Evolutionary conservation across 1,284 basidiomycete genomes (phyloP).

Genomic region (Fomitopsis schrenkii): DNA sequence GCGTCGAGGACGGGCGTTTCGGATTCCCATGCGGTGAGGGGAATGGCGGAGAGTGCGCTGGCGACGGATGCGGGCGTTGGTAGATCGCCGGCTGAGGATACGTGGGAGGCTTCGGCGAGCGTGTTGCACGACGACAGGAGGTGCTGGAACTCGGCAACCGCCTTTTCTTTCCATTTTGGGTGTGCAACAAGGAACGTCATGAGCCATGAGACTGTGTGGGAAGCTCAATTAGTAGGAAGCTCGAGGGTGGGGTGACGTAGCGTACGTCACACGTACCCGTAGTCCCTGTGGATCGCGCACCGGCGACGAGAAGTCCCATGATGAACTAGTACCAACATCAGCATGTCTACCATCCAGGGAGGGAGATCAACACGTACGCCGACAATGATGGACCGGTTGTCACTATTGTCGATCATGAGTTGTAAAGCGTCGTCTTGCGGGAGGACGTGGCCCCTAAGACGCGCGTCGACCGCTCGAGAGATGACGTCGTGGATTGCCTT

Average conservation of each 20-base stretch:
- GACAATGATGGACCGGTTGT: slow-evolving; percentile 61
- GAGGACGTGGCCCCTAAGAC: slow-evolving; percentile 49
- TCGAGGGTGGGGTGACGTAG: too few relatives aligned
- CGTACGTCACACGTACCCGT: slow-evolving; percentile 38
- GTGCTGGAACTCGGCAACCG: slow-evolving; percentile 52
- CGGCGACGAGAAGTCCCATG: slow-evolving; percentile 72
- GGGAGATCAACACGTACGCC: slow-evolving; percentile 45
- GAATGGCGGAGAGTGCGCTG: slow-evolving; percentile 49
- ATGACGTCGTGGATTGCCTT: slow-evolving; percentile 71
- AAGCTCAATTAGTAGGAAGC: background rate
- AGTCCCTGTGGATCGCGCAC: slow-evolving; percentile 70
- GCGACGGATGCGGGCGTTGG: slow-evolving; percentile 45
- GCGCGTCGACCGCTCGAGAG: slow-evolving; percentile 46
- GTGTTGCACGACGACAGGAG: slow-evolving; percentile 25
- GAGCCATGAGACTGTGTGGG: slow-evolving; percentile 59
- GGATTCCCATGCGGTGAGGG: slow-evolving; percentile 65
- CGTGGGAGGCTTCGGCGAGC: background rate
- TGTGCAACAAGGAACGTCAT: slow-evolving; percentile 64
- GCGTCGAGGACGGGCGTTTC: slow-evolving; percentile 65
- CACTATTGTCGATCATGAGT: slow-evolving; percentile 62
- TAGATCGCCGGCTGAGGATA: slow-evolving; percentile 5
- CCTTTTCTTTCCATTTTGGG: slow-evolving; percentile 55
- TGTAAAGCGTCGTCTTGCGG: slow-evolving; percentile 61
- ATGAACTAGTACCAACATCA: slow-evolving; percentile 50
- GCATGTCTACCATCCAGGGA: background rate